Conservation (phyloP, 306 rosid species). For the Casuarina cunninghamiana region DNA sequence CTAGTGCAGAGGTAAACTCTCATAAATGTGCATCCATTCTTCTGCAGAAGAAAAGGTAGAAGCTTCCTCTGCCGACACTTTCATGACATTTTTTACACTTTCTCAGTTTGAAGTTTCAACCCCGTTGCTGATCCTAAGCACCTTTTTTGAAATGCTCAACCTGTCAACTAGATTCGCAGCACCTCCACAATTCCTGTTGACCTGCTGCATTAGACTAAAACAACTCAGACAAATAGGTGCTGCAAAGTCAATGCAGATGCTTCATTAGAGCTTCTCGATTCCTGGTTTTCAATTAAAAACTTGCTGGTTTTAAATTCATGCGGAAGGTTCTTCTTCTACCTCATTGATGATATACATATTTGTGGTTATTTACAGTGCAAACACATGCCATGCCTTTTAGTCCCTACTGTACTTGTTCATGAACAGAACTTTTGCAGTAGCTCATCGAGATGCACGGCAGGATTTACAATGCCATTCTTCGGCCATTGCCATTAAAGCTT, state of each 20-base stretch:
- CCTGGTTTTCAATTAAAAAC: not conserved
- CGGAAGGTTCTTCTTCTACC: no score
- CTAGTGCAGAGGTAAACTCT: constrained; percentile 10
- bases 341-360: not conserved
- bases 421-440: not conserved
- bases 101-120: not conserved
- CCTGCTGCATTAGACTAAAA: constrained; percentile 20
- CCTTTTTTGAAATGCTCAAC: constrained; percentile 32
- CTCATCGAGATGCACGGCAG: not conserved
- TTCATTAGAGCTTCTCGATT: not conserved
- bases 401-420: not conserved
- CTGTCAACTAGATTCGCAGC: constrained; percentile 27
- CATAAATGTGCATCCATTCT: constrained; percentile 36
- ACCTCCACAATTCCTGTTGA: constrained; percentile 25
- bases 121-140: not conserved
- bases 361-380: not conserved
- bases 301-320: not conserved
- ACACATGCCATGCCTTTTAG: no score
- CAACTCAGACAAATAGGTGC: constrained; percentile 7
- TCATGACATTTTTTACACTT: not conserved
- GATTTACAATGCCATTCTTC: not conserved
- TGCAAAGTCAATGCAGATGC: constrained; percentile 28
- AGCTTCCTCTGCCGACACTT: constrained; percentile 62
- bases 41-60: constrained; percentile 25
- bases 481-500: not conserved